Conservation (phyloP, 176 grass and related monocot genomes). For the Carex parvula region DNA sequence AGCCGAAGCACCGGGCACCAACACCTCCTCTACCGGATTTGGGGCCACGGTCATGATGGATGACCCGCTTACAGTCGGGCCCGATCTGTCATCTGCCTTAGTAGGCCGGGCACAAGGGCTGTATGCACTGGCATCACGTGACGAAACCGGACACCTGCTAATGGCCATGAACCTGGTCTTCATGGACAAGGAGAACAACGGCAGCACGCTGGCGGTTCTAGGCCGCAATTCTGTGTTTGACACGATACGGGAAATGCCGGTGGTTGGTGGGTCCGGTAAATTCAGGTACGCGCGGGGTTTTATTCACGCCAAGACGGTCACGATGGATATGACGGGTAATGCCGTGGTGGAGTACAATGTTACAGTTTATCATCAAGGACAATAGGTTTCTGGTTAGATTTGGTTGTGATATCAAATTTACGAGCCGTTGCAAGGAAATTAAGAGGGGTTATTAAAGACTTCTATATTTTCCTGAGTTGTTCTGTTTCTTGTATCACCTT, state of each 20-base stretch:
- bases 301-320: constrained; percentile 16
- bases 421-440: background rate
- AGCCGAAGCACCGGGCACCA: background rate
- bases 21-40: background rate
- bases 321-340: background rate
- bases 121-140: constrained; percentile 10
- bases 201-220: constrained; percentile 23
- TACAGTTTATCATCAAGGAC: constrained; percentile 20
- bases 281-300: constrained; percentile 26
- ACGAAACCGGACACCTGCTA: background rate
- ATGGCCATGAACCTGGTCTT: constrained; percentile 41
- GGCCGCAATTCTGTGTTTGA: constrained; percentile 23
- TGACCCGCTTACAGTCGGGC: constrained; percentile 18
- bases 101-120: constrained; percentile 33
- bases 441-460: background rate
- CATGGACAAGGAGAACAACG: constrained; percentile 30
- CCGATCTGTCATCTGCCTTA: background rate
- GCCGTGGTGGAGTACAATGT: constrained; percentile 35
- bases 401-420: background rate
- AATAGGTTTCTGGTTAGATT: background rate
- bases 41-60: constrained; percentile 15
- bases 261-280: constrained; percentile 25
- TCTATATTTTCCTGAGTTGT: background rate
- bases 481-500: background rate
- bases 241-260: constrained; percentile 20